Evolutionary conservation across 257 asterid genomes (phyloP).

Genomic region (Coffea canephora): DNA sequence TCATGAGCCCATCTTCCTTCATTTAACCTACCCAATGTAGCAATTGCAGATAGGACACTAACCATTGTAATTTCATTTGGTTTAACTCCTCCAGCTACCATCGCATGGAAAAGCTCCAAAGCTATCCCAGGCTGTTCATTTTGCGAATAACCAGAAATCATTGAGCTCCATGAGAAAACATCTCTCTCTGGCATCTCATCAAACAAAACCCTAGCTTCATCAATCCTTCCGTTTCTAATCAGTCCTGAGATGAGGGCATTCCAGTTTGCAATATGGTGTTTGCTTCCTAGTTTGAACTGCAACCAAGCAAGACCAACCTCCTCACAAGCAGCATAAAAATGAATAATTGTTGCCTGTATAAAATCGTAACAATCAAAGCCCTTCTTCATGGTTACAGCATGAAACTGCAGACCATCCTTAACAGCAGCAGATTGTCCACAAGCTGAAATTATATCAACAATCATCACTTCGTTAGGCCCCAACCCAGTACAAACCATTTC

Average conservation of each 20-base stretch:
- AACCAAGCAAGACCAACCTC: slow-evolving; percentile 49
- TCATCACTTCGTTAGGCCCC: slow-evolving; percentile 71
- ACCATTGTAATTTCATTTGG: slow-evolving; percentile 89
- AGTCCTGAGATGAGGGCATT: slow-evolving; percentile 79
- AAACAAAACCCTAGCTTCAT: slow-evolving; percentile 57
- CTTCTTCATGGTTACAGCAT: slow-evolving; percentile 46
- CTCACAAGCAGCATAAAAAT: slow-evolving; percentile 64
- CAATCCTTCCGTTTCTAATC: slow-evolving; percentile 52
- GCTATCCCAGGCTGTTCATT: slow-evolving; percentile 55
- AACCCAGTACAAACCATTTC: slow-evolving; percentile 59
- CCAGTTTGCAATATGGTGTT: slow-evolving; percentile 76
- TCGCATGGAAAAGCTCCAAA: slow-evolving; percentile 59
- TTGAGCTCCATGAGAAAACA: slow-evolving; percentile 89
- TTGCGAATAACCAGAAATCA: slow-evolving; percentile 88
- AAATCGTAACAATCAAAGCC: slow-evolving; percentile 56
- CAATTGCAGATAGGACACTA: slow-evolving; percentile 73
- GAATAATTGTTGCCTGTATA: slow-evolving; percentile 69
- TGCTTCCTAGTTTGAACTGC: slow-evolving; percentile 72
- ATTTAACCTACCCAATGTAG: slow-evolving; percentile 57
- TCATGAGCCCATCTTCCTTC: slow-evolving; percentile 82
- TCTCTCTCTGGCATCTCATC: slow-evolving; percentile 73
- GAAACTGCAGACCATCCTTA: slow-evolving; percentile 72
- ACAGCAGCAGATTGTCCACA: slow-evolving; percentile 49
- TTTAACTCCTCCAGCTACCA: slow-evolving; percentile 55
- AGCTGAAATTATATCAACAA: slow-evolving; percentile 71